phyloP scores from a whole-genome alignment of 2,329 filamentous ascomycete species.

The Fusarium cicatricum region DNA sequence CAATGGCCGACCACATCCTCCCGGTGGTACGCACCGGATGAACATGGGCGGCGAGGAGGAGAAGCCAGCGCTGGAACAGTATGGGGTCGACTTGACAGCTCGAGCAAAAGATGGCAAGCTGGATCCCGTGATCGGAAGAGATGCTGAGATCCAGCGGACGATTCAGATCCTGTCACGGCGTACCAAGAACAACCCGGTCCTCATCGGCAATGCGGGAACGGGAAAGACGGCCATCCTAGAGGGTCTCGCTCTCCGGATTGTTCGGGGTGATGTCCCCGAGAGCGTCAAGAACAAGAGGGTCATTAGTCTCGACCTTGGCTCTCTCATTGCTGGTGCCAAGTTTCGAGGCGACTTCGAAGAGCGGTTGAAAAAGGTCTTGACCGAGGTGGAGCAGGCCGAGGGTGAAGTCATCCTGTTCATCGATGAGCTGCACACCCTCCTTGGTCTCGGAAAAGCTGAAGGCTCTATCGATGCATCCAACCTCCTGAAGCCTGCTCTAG shows the following conservation, averaged over 20 bases:
- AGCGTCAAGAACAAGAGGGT: slow-evolving; percentile 95
- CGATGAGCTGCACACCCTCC: slow-evolving; percentile 89
- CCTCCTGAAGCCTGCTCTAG: slow-evolving; percentile 90
- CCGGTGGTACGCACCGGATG: slow-evolving; percentile 94
- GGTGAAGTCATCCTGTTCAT: slow-evolving; percentile 94
- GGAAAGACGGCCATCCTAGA: slow-evolving; percentile 95
- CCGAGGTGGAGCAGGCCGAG: slow-evolving; percentile 88
- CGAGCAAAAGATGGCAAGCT: slow-evolving; percentile 88
- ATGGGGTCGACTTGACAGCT: slow-evolving; percentile 87
- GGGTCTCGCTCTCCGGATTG: slow-evolving; percentile 87
- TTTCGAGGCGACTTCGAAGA: slow-evolving; percentile 98
- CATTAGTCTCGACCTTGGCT: slow-evolving; percentile 86
- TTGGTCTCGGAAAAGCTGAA: slow-evolving; percentile 93
- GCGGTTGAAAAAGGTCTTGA: slow-evolving; percentile 86
- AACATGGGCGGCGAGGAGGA: slow-evolving; percentile 78
- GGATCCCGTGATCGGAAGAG: slow-evolving; percentile 94
- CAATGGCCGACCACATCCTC: slow-evolving; percentile 82
- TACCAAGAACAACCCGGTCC: slow-evolving; percentile 94
- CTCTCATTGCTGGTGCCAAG: slow-evolving; percentile 93
- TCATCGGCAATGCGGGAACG: slow-evolving; percentile 91
- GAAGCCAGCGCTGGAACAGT: slow-evolving; percentile 90
- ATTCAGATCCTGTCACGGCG: slow-evolving; percentile 92
- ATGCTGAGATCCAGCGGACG: slow-evolving; percentile 89
- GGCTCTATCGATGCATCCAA: slow-evolving; percentile 97
- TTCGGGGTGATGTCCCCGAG: slow-evolving; percentile 92